Evolutionary conservation across 2,329 filamentous ascomycete genomes (phyloP).

Genomic region (Biscogniauxia marginata): DNA sequence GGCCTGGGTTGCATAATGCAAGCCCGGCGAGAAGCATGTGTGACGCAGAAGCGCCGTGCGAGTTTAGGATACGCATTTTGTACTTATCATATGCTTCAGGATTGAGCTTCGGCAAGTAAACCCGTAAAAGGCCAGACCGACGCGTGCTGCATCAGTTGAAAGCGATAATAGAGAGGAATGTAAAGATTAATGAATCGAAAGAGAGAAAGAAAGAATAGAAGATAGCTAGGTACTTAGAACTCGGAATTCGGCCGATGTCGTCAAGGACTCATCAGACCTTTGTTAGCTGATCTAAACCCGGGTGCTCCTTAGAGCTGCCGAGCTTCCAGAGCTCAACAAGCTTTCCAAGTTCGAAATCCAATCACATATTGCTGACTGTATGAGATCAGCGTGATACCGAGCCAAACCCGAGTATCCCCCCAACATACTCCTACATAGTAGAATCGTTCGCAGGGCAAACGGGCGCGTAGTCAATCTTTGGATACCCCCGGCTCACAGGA

Average conservation of each 20-base stretch:
- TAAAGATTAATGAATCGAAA: not conserved
- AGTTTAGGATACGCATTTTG: slow-evolving; percentile 26
- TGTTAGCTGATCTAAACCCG: not conserved
- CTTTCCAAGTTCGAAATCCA: not conserved
- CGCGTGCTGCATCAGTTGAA: not conserved
- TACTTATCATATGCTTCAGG: not conserved
- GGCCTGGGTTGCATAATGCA: slow-evolving; percentile 22
- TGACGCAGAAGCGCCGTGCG: slow-evolving; percentile 15
- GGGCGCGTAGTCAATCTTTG: not conserved
- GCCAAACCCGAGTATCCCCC: not conserved
- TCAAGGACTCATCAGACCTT: not conserved
- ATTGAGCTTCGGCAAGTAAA: not conserved
- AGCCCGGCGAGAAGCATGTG: slow-evolving; percentile 25
- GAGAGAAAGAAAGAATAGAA: not conserved
- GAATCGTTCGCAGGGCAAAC: not conserved
- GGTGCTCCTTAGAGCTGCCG: not conserved
- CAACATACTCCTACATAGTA: not conserved
- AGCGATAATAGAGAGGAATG: not conserved
- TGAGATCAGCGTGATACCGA: not conserved
- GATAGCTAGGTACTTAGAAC: not conserved
- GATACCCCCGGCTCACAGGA: not conserved
- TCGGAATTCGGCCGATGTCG: not conserved
- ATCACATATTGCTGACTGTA: not conserved
- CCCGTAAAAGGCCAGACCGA: not conserved
- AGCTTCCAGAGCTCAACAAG: not conserved